These are phyloP conservation scores for Rhododendron vialii DNA, from an alignment of 148 eudicot species.

Conservation along the genomic window DNA sequence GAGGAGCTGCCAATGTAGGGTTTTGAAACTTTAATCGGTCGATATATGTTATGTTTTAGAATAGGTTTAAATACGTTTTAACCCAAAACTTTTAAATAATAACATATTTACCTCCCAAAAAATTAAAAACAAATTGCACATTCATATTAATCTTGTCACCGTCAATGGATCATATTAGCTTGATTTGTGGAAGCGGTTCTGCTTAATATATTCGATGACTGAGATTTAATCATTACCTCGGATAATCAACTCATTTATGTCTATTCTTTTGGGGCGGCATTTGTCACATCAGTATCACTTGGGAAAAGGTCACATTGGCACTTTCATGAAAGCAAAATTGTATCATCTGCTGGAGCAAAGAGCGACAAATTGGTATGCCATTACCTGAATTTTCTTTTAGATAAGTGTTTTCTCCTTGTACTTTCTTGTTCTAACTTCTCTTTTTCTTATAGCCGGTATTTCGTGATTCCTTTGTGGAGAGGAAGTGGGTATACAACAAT, in stretches of 20 bases:
- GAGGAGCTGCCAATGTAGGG: no score
- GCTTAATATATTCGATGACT: no score
- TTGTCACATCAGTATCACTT: conserved; percentile 56
- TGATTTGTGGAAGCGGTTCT: background rate
- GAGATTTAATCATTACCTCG: no score
- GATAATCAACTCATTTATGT: background rate
- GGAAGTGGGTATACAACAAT: conserved; percentile 92
- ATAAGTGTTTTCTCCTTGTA: background rate
- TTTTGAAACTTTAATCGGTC: no score
- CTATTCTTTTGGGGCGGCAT: conserved; percentile 8
- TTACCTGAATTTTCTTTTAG: conserved; percentile 9
- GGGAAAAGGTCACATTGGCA: conserved; percentile 94
- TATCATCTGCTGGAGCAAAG: conserved; percentile 73
- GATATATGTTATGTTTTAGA: no score
- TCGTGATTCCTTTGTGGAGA: conserved; percentile 89
- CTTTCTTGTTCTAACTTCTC: conserved; percentile 14
- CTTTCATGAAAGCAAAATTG: conserved; percentile 64
- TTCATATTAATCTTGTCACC: background rate
- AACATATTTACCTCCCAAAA: no score
- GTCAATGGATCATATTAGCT: background rate
- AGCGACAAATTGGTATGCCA: conserved; percentile 60
- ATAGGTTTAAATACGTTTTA: no score
- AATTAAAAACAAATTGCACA: no score
- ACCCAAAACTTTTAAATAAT: no score
- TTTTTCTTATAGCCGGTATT: conserved; percentile 54